These are phyloP conservation scores for Gastrolobium villosum DNA, from an alignment of 306 rosid species.

Conservation along the genomic window DNA sequence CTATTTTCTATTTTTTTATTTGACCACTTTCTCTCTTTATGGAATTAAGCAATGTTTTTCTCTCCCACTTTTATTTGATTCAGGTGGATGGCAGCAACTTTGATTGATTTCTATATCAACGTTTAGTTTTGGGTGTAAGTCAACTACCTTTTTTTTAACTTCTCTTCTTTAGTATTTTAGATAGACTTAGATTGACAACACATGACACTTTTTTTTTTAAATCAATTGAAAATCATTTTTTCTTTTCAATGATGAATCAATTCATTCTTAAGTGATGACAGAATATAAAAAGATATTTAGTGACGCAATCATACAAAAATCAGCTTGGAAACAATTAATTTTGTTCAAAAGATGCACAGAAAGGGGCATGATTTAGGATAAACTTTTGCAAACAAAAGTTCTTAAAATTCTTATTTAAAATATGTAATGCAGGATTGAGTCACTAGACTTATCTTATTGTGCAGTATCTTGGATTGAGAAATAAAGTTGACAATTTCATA, in stretches of 20 bases:
- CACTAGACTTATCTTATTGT: not conserved
- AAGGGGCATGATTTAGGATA: not conserved
- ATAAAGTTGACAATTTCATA: slow-evolving; percentile 8
- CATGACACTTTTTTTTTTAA: not conserved
- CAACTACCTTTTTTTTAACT: not conserved
- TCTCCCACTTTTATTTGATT: slow-evolving; percentile 40
- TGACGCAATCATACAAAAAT: not conserved
- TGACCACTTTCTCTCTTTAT: not conserved
- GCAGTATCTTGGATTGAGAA: slow-evolving; percentile 26
- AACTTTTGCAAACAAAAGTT: not conserved
- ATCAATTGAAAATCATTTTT: not conserved
- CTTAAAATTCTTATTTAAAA: slow-evolving; percentile 1
- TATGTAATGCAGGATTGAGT: not conserved
- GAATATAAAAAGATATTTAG: slow-evolving; percentile 1
- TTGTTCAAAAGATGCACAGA: not conserved
- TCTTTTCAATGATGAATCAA: not conserved
- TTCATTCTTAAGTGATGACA: not conserved
- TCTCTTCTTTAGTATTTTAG: not conserved
- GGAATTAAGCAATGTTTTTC: not conserved
- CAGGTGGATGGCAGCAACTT: slow-evolving; percentile 85
- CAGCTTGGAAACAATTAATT: not conserved
- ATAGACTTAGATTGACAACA: not conserved
- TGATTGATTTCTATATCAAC: slow-evolving; percentile 87
- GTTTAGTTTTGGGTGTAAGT: slow-evolving; percentile 70
- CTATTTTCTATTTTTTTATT: not conserved